A percentile compares a stretch with the other conserved stretches of the same genome.
Conservation (phyloP, 371 early-diverging fungal species). For the Mortierella polycephala region DNA sequence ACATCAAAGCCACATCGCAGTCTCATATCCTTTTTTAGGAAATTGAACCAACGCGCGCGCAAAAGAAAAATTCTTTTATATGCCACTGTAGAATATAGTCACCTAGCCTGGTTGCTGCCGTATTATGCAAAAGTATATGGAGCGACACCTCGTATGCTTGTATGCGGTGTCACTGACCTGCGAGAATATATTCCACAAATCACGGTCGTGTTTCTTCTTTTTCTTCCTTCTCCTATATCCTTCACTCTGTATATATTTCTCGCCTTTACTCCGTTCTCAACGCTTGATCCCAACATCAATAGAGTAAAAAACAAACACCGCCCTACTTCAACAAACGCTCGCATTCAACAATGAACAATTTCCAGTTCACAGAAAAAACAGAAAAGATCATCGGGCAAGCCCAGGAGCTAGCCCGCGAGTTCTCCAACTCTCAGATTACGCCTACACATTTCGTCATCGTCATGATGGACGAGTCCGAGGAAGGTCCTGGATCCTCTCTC, state of each 20-base stretch:
- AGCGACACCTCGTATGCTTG: neutral
- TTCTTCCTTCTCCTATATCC: neutral
- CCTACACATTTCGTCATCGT: slow-evolving; percentile 87
- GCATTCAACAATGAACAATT: slow-evolving; percentile 60
- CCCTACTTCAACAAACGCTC: neutral
- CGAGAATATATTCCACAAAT: too few species aligned
- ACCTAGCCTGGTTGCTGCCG: too few species aligned
- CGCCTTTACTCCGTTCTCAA: neutral
- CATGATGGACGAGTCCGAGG: slow-evolving; percentile 80
- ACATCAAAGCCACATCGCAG: slow-evolving; percentile 1
- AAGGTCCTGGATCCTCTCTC: slow-evolving; percentile 63
- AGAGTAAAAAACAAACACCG: neutral
- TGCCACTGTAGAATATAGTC: neutral
- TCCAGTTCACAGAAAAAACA: slow-evolving; percentile 93
- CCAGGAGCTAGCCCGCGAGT: slow-evolving; percentile 81
- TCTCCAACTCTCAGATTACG: slow-evolving; percentile 77
- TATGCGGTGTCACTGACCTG: neutral
- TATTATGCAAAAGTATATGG: too few species aligned
- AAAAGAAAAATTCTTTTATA: neutral
- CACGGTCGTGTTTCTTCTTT: neutral
- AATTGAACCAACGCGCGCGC: too few species aligned
- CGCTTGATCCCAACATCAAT: too few species aligned
- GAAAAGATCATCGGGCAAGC: slow-evolving; percentile 73
- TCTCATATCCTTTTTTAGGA: too few species aligned
- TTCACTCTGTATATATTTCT: neutral